Percentiles rank a stretch among this genome's conserved stretches.
phyloP scores from a whole-genome alignment of 257 asterid genomes.

The Solanum pennellii region DNA sequence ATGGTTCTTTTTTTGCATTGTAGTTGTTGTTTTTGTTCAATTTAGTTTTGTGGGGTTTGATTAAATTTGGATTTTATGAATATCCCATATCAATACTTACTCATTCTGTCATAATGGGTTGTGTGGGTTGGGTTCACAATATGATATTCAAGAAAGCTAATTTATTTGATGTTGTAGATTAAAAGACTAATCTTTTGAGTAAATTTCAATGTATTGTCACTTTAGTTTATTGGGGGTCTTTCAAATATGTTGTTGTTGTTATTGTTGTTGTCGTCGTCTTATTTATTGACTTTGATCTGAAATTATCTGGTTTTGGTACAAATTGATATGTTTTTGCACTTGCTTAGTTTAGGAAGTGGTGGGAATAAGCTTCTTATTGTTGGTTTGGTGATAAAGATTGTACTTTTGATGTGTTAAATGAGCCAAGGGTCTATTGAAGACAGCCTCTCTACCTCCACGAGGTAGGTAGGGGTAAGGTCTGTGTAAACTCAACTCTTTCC shows the following conservation, averaged over 20 bases:
- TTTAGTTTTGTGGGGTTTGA: background rate
- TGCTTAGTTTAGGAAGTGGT: background rate
- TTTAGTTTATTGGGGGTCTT: background rate
- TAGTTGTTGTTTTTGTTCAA: background rate
- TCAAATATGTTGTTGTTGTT: background rate
- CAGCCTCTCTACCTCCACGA: background rate
- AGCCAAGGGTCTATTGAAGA: background rate
- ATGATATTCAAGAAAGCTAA: background rate
- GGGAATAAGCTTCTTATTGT: background rate
- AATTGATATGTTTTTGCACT: background rate
- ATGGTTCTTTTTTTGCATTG: background rate
- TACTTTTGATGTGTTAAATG: background rate
- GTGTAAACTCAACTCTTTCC: rapidly evolving
- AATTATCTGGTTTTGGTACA: background rate
- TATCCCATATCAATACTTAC: background rate
- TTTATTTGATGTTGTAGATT: background rate
- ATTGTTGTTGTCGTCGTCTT: background rate
- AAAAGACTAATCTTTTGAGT: background rate
- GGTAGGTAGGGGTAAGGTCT: background rate
- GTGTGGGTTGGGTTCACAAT: background rate
- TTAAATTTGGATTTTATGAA: background rate
- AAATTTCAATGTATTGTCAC: background rate
- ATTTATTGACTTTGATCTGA: background rate
- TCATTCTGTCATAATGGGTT: background rate
- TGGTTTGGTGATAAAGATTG: background rate